Evolutionary conservation across 176 grass and related monocot genomes (phyloP), one percentile per base, ranked within the genome.

Genomic region (Cenchrus purpureus): DNA sequence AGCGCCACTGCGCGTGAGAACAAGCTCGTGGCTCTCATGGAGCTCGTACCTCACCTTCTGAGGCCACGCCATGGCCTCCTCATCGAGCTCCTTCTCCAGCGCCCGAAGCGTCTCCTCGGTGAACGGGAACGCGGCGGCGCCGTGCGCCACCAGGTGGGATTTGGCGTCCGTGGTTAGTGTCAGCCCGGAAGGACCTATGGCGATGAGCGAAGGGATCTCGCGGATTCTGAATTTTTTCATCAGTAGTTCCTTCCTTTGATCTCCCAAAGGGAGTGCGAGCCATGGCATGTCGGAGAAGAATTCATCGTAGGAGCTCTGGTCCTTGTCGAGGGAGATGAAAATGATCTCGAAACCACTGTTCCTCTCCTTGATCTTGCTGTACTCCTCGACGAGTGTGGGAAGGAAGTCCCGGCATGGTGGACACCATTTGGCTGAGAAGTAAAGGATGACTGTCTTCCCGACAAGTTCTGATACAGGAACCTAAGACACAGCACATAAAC

Each of bases 261-360:
- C 96, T 51, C 48, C 85, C 6, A 87, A 75, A 22, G 91, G 93
- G 73, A 98, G 85, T 0, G 93, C 91, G 5, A 98, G 85, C 93
- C 96, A 98, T 65, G 91, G 93, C 96, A 94, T 98, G 29, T 68
- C 76, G 44, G 89, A 89, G 81, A 92, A 95, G 74, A 92, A 92
- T 1, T 87, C 91, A 0, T 92, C 74, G 5, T 84, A 98, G 50
- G 91, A 92, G 50, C 65, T 78, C 84, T 87, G 85, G 48, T 94
- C 89, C 20, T 5, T 67, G 77, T 98, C 96, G 31, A 86, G 79
- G 1, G 96, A 98, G 65, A 98, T 46, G 54, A 98, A 94, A 48
- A 98, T 13, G 67, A 95, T 80, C 73, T 95, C 93, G 7, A 98
- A 98, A 61, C 88, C 89, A 14, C 51, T 57, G 44, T 81, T 70